Base-by-base conservation (phyloP, 2,329 filamentous ascomycete species). In the Hypoxylon sp. region DNA sequence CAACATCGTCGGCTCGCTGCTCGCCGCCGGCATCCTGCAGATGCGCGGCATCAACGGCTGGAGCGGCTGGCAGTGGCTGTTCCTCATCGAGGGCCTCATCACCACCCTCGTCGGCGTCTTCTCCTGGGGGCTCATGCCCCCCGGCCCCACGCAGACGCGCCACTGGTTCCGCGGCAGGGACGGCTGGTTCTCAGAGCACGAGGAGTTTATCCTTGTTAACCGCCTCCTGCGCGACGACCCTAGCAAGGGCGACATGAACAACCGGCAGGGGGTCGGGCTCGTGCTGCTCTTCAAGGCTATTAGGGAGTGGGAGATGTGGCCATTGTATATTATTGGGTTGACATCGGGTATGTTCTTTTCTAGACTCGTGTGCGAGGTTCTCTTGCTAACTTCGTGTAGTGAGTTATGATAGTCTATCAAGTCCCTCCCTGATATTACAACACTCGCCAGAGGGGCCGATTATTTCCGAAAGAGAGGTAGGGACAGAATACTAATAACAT, bases 181-280 rank as follows among this genome's bases (percentile, higher is more conserved):
- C 1, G 79, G 82, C 0, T 88, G 86, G 86, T 88, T 88, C 68
- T 81, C 67, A 3, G 82, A 86, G 40, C 79, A 70, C 13, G 84
- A 88, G 62, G 81, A 86, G 55, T 75, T 75, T 18, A 87, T 88
- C 55, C 78, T 88, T 2, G 83, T 88, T 33, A 88, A 87, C 63
- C 77, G 87, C 1, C 71, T 80, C 7, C 65, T 80, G 6, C 81
- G 86, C 1, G 86, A 88, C 40, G 86, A 87, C 53, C 85, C 84
- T 0, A 79, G 77, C 40, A 85, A 85, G 66, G 81, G 81, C 51
- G 78, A 79, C 48, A 86, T 88, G 82, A 82, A 86, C 67, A 87
- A 87, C 60, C 79, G 84, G 4, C 75, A 86, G 67, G 79, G 80
- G 0, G 79, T 87, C 27, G 83, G 81, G 0, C 76, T 75, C 0